Conservation (phyloP, 805 yeast genomes). For the Vanderwaltozyma yarrowii region DNA sequence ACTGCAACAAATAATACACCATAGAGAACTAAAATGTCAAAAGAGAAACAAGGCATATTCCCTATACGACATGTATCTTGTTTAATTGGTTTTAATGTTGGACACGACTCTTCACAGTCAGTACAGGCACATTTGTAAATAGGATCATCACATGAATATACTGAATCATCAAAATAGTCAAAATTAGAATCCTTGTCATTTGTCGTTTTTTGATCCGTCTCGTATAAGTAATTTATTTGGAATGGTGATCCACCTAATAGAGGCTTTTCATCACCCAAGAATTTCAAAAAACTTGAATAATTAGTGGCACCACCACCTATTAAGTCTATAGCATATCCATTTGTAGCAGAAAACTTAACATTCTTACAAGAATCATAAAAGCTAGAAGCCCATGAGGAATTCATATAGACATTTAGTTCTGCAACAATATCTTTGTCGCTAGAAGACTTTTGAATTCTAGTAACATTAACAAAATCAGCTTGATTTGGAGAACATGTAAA, state of each 20-base stretch:
- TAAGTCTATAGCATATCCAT: conserved; percentile 92
- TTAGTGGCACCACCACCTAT: conserved; percentile 94
- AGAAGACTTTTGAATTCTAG: conserved; percentile 32
- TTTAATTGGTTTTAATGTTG: conserved; percentile 43
- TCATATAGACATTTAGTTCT: conserved; percentile 57
- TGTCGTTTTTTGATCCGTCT: conserved; percentile 16
- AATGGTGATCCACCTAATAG: conserved; percentile 91
- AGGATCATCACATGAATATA: conserved; percentile 47
- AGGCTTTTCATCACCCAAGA: conserved; percentile 91
- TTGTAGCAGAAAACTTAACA: conserved; percentile 87
- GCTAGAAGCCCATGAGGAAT: conserved; percentile 45
- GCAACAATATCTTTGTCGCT: conserved; percentile 51
- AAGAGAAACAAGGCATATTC: conserved; percentile 61
- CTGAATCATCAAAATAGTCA: conserved; percentile 12
- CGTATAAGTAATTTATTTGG: conserved; percentile 70
- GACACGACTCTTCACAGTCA: conserved; percentile 79
- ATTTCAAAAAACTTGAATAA: conserved; percentile 64
- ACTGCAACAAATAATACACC: conserved; percentile 16
- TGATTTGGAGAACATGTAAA: conserved; percentile 89
- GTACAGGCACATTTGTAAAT: conserved; percentile 76
- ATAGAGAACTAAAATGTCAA: conserved; percentile 47
- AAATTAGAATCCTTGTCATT: too few relatives aligned
- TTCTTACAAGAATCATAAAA: conserved; percentile 81
- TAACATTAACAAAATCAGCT: conserved; percentile 59
- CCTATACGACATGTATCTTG: conserved; percentile 45